Base-by-base conservation (phyloP, 352 stramenopile species). In the Aphanomyces invadans region DNA sequence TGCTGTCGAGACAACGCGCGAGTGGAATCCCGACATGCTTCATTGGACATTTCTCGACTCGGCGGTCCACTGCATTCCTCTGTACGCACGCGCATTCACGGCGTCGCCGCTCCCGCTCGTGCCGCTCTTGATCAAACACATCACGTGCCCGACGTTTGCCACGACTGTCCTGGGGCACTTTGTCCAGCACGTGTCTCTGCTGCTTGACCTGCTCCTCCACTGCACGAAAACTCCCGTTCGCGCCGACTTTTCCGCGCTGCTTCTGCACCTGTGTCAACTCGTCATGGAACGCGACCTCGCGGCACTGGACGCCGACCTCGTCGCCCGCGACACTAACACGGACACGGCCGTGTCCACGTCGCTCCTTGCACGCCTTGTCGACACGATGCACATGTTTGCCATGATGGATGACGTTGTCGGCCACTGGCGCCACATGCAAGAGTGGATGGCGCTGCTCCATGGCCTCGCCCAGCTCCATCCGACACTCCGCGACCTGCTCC, bases 161-260 rank as follows among this genome's bases (percentile, higher is more conserved):
- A 15, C n/a, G 10, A 9, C 11, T 21, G n/a, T 65, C 11, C 39
- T 70, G 0, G 45, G 28, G 10, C 51, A 59, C 4, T 66, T 53
- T 36, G 51, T 45, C 29, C 12, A 39, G 49, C 23, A 70, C 39
- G 10, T 55, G 39, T 29, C 63, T 10, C 21, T 26, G 52, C n/a
- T 55, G 9, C 15, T 70, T 5, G 63, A 70, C n/a, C 4, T 51
- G 36, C 23, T 70, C 11, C 33, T 70, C 29, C 38, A 65, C 48
- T 70, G 63, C 48, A 56, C 63, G 3, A 70, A 70, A n/a, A 4
- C 39, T 4, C 21, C 32, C 12, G 56, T 70, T 17, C 63, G 63
- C 28, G 21, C 39, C 29, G 63, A 65, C 7, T 70, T 70, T 65
- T 53, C 10, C 17, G 39, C 36, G 10, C 53, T 70, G 12, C 44